Evolutionary conservation across 1,139 yeast genomes (phyloP).

Genomic region (Geotrichum reessii): DNA sequence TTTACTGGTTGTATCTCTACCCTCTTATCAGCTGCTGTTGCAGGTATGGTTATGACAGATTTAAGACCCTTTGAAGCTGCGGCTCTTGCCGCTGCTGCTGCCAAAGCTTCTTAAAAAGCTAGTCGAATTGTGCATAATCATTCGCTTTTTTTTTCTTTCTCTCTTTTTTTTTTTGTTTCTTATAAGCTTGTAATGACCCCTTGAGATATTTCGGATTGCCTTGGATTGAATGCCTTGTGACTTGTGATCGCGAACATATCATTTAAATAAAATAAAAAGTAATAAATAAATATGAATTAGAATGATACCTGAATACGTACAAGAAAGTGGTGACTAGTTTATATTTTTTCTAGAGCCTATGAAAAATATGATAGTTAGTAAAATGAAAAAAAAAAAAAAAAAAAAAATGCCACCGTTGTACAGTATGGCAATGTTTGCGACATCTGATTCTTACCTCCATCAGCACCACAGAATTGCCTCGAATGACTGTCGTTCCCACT

Average conservation of each 20-base stretch:
- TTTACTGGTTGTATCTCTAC: conserved; percentile 54
- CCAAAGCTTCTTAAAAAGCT: background rate
- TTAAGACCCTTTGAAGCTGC: conserved; percentile 27
- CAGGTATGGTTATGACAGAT: conserved; percentile 62
- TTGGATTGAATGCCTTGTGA: background rate
- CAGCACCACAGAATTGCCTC: conserved; percentile 43
- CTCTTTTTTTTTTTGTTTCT: background rate
- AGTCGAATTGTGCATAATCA: background rate
- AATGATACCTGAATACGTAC: background rate
- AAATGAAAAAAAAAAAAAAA: too few relatives aligned
- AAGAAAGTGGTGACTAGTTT: background rate
- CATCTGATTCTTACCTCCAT: conserved; percentile 33
- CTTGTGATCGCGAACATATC: background rate
- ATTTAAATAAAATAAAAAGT: background rate
- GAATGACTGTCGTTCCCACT: conserved; percentile 48
- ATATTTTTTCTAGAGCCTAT: background rate
- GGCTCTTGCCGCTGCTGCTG: conserved; percentile 14
- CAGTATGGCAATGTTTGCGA: background rate
- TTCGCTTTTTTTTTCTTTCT: background rate
- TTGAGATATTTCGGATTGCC: background rate
- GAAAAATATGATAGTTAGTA: background rate
- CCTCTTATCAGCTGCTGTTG: conserved; percentile 55
- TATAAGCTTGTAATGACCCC: background rate
- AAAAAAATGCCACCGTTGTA: background rate
- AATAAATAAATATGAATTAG: background rate